Evolutionary conservation across 768 basidiomycete genomes (phyloP).

Genomic region (Pisolithus orientalis): DNA sequence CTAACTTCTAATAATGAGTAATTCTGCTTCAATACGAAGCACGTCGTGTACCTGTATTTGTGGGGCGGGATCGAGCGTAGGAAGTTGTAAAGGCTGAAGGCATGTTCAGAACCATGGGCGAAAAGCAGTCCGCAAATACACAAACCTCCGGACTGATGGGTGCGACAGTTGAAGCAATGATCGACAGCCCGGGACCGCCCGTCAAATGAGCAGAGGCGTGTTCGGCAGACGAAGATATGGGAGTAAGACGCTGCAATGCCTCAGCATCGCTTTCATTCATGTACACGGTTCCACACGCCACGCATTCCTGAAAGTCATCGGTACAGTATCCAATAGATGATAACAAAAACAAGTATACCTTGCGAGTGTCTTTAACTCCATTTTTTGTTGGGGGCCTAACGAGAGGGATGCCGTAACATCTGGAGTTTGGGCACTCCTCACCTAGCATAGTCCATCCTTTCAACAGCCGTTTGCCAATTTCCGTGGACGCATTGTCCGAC

Average conservation of each 20-base stretch:
- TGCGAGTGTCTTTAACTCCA: constrained; percentile 55
- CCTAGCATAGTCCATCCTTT: constrained; percentile 89
- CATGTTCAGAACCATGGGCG: background rate
- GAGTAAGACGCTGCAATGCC: constrained; percentile 42
- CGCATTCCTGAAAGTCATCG: constrained; percentile 57
- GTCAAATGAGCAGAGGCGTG: background rate
- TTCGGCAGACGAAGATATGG: constrained; percentile 14
- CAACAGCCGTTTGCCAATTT: constrained; percentile 71
- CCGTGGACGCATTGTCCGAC: constrained; percentile 72
- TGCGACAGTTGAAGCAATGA: constrained; percentile 10
- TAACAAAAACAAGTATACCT: constrained; percentile 36
- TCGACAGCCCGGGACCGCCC: background rate
- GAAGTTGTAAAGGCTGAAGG: constrained; percentile 23
- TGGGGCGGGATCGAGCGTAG: constrained; percentile 26
- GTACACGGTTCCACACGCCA: constrained; percentile 65
- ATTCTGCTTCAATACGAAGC: background rate
- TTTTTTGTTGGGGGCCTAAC: constrained; percentile 67
- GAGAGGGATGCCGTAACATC: constrained; percentile 79
- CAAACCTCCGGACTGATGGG: constrained; percentile 20
- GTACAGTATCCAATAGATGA: constrained; percentile 2
- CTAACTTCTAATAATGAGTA: constrained; percentile 15
- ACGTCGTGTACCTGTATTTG: constrained; percentile 21
- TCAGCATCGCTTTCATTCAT: constrained; percentile 44
- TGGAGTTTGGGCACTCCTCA: constrained; percentile 67
- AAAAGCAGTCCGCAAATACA: no score